phyloP scores from a whole-genome alignment of 192 early-diverging fungal species.

The Lobosporangium transversale region DNA sequence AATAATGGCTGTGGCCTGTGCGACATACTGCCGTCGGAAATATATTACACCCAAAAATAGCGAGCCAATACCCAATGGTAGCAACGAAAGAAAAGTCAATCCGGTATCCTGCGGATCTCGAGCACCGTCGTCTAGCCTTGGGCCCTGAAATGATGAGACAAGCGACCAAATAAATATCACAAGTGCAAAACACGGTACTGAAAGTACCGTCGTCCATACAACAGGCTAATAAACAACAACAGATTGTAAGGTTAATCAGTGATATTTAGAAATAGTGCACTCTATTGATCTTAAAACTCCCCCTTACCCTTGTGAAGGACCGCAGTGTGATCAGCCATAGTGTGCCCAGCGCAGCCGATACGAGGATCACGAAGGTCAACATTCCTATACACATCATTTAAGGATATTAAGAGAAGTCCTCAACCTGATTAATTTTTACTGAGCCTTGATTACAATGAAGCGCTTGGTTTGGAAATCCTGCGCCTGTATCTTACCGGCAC shows the following conservation, averaged over 20 bases:
- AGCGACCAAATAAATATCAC: conserved; percentile 64
- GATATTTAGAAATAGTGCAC: background rate
- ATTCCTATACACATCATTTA: conserved; percentile 16
- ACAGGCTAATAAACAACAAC: conserved; percentile 30
- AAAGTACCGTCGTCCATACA: conserved; percentile 61
- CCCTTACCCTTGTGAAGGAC: conserved; percentile 39
- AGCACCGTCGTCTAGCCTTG: conserved; percentile 36
- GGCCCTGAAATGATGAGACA: conserved; percentile 56
- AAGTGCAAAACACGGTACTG: conserved; percentile 54
- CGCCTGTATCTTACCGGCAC: conserved; percentile 52
- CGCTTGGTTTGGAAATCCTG: background rate
- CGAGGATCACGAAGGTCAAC: conserved; percentile 38
- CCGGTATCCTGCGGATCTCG: conserved; percentile 57
- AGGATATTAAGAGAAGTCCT: background rate
- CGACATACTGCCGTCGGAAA: conserved; percentile 52
- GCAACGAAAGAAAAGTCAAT: conserved; percentile 58
- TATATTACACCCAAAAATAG: conserved; percentile 53
- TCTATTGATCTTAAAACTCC: too few species aligned
- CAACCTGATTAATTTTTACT: too few species aligned
- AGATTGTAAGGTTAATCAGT: background rate
- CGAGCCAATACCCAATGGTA: conserved; percentile 57
- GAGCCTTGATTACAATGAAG: background rate
- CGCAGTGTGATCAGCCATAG: conserved; percentile 37
- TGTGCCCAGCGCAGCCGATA: conserved; percentile 40
- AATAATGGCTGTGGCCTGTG: conserved; percentile 63